Percentiles rank a stretch among this genome's conserved stretches.
Conservation (phyloP, 352 stramenopile species). For the Sclerospora graminicola region DNA sequence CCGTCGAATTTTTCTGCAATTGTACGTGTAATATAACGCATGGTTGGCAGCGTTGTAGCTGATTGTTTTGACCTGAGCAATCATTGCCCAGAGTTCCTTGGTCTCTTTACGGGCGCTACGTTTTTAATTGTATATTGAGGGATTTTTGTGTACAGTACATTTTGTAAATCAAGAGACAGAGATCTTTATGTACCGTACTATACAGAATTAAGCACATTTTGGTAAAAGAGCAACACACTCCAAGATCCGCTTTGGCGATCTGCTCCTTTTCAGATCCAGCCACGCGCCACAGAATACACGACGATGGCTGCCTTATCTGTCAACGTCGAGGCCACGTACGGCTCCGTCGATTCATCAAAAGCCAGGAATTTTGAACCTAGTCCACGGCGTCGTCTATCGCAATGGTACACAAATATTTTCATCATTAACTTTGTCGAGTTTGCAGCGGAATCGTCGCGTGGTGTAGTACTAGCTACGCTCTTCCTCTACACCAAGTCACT, state of each 20-base stretch:
- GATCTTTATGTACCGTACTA: no score
- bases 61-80: no score
- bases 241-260: constrained; percentile 1
- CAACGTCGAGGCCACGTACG: constrained; percentile 20
- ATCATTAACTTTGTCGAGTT: constrained; percentile 80
- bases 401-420: constrained; percentile 60
- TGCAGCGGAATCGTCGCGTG: constrained; percentile 55
- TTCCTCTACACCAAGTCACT: constrained; percentile 75
- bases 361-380: background rate
- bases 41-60: no score
- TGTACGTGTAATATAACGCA: no score
- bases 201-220: no score
- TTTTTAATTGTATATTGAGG: no score
- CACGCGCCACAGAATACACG: constrained; percentile 2
- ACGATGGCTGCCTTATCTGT: constrained; percentile 17
- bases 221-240: background rate
- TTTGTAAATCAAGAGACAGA: no score
- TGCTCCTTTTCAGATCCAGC: constrained; percentile 13
- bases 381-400: constrained; percentile 20
- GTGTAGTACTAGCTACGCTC: constrained; percentile 63
- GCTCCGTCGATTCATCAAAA: constrained; percentile 5
- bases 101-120: no score
- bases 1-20: no score
- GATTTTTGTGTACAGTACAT: no score
- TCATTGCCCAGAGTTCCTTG: no score